Percentiles rank a stretch among this genome's conserved stretches.
Conservation (phyloP, 1,139 yeast genomes). For the Sugiyamaella novakii region DNA sequence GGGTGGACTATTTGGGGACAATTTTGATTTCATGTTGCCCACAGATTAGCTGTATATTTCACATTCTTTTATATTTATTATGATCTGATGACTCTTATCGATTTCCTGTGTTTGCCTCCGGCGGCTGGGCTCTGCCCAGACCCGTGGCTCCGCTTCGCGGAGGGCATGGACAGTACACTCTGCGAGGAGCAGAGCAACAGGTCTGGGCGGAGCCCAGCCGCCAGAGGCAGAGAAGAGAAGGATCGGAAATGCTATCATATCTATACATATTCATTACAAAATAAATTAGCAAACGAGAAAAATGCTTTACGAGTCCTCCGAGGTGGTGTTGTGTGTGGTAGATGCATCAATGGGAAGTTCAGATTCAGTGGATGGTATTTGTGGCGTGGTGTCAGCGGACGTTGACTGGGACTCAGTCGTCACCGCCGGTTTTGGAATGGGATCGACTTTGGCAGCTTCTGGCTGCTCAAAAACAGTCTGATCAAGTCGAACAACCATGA, state of each 20-base stretch:
- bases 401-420: not conserved
- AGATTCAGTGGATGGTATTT: not conserved
- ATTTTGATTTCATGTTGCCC: constrained; percentile 33
- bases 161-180: too few relatives aligned
- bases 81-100: constrained; percentile 4
- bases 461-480: constrained; percentile 42
- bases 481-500: constrained; percentile 77
- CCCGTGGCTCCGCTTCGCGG: constrained; percentile 3
- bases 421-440: constrained; percentile 27
- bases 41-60: not conserved
- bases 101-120: not conserved
- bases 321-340: constrained; percentile 2
- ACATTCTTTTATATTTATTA: constrained; percentile 12
- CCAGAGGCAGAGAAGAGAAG: not conserved
- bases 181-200: not conserved
- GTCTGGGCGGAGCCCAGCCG: constrained; percentile 1
- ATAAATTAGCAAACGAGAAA: not conserved
- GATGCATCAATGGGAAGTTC: not conserved
- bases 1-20: constrained; percentile 36
- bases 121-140: constrained; percentile 1
- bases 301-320: constrained; percentile 6
- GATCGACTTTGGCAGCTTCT: not conserved
- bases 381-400: constrained; percentile 1
- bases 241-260: not conserved
- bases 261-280: not conserved